These are phyloP conservation scores for Lyophyllum shimeji DNA, from an alignment of 768 basidiomycete species.

Conservation along the genomic window DNA sequence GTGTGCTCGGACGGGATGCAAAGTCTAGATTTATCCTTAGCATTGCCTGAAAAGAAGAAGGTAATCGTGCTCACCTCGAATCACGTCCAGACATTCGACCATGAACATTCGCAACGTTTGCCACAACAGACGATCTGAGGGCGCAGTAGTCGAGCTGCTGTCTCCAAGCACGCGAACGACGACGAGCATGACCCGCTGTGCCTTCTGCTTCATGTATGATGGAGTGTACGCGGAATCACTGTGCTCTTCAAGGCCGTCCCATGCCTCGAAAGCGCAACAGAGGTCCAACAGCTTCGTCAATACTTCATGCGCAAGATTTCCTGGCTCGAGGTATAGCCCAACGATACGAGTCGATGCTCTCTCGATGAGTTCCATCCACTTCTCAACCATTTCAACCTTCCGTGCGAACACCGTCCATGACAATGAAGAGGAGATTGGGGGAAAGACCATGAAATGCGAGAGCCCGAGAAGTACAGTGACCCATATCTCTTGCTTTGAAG, in stretches of 20 bases:
- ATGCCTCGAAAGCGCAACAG: constrained; percentile 55
- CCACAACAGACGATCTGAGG: constrained; percentile 36
- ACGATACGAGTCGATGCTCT: constrained; percentile 50
- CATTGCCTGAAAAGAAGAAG: constrained; percentile 2
- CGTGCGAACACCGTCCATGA: constrained; percentile 58
- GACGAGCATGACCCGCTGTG: constrained; percentile 39
- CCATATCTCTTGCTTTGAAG: constrained; percentile 45
- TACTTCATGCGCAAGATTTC: constrained; percentile 46
- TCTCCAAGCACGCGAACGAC: constrained; percentile 51
- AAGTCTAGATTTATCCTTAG: constrained; percentile 27
- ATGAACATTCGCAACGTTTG: constrained; percentile 39
- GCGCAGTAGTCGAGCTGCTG: constrained; percentile 26
- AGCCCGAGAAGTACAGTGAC: constrained; percentile 48
- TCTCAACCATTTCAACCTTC: constrained; percentile 53
- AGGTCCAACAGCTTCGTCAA: constrained; percentile 54
- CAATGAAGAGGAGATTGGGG: constrained; percentile 43
- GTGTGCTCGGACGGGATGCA: constrained; percentile 30
- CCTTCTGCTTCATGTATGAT: constrained; percentile 44
- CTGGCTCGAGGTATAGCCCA: constrained; percentile 45
- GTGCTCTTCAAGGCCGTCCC: constrained; percentile 49
- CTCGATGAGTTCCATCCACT: constrained; percentile 54
- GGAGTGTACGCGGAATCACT: constrained; percentile 44
- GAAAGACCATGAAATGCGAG: constrained; percentile 58
- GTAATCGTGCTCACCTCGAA: constrained; percentile 36
- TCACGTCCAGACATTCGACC: constrained; percentile 38